Evolutionary conservation across 495 filamentous ascomycete species (phyloP).

Genomic region (Glutinoglossum americanum): DNA sequence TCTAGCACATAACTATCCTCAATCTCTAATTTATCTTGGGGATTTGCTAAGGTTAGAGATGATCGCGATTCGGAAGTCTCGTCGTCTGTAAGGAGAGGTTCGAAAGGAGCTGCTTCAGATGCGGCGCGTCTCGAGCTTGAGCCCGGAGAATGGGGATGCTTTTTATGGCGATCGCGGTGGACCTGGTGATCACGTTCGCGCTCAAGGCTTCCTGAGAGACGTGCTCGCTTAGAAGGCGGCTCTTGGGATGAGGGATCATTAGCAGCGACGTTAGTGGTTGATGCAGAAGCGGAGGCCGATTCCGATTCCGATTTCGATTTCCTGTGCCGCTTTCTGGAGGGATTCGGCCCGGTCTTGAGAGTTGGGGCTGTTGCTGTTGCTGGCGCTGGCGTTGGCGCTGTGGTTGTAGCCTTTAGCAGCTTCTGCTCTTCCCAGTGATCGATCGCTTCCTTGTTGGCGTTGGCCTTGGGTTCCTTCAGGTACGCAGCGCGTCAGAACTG

Average conservation of each 20-base stretch:
- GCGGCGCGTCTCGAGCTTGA: neutral
- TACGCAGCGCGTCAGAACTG: neutral
- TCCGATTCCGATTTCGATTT: neutral
- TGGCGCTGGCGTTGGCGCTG: neutral
- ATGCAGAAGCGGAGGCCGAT: neutral
- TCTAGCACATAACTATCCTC: neutral
- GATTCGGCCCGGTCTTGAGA: neutral
- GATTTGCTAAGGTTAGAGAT: neutral
- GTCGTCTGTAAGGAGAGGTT: neutral
- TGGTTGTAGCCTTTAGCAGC: neutral
- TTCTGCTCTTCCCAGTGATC: slow-evolving; percentile 4
- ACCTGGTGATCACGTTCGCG: neutral
- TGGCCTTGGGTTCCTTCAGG: slow-evolving; percentile 3
- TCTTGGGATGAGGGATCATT: neutral
- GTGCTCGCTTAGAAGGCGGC: neutral
- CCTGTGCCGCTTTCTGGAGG: neutral
- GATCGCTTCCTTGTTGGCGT: slow-evolving; percentile 5
- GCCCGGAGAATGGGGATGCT: neutral
- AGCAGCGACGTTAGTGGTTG: neutral
- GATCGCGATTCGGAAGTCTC: neutral
- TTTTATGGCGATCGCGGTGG: neutral
- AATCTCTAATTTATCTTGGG: neutral
- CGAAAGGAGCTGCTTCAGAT: neutral
- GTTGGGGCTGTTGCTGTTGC: neutral
- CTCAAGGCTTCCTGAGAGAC: neutral